Conservation (phyloP, 2,329 filamentous ascomycete species). For the Phialophora expanda region DNA sequence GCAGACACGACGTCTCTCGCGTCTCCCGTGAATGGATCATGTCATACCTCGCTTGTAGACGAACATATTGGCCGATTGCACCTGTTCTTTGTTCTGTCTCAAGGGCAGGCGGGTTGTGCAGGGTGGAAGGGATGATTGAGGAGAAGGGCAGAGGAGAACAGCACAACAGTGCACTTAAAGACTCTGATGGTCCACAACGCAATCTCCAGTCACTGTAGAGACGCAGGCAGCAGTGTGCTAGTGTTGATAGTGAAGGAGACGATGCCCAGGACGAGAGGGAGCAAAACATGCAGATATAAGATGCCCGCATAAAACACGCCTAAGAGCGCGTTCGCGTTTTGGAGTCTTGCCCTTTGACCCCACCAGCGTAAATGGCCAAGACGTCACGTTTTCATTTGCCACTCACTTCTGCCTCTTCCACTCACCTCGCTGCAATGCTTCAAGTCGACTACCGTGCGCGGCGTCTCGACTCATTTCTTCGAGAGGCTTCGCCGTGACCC, state of each 20-base stretch:
- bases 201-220: constrained; percentile 25
- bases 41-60: constrained; percentile 67
- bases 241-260: constrained; percentile 15
- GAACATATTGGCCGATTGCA: constrained; percentile 55
- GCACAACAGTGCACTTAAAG: constrained; percentile 23
- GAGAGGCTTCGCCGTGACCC: neutral
- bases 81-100: constrained; percentile 1
- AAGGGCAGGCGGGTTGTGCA: constrained; percentile 8
- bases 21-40: constrained; percentile 29
- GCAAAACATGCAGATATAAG: constrained; percentile 22
- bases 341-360: constrained; percentile 10
- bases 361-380: neutral
- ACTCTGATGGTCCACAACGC: constrained; percentile 10
- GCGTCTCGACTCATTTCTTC: neutral
- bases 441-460: neutral
- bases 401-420: neutral
- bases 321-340: constrained; percentile 22
- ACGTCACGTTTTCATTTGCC: constrained; percentile 17
- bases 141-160: constrained; percentile 1
- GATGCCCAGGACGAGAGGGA: constrained; percentile 20
- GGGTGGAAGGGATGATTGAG: neutral
- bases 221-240: constrained; percentile 28
- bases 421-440: neutral
- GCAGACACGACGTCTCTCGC: neutral
- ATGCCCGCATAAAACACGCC: constrained; percentile 16